Conservation (phyloP, 306 rosid genomes). For the Elaeagnus macrophylla region DNA sequence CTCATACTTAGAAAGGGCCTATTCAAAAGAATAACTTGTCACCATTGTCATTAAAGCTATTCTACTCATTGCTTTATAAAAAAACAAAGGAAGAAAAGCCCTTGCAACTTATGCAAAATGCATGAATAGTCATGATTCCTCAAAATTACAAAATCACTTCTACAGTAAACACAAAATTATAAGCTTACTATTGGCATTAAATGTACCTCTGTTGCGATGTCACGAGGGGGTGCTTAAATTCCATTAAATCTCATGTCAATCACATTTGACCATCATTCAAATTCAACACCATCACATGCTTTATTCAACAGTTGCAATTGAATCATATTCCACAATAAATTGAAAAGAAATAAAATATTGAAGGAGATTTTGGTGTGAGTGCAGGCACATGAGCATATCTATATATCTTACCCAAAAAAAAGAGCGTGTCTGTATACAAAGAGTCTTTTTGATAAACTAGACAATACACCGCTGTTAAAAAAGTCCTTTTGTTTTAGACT, state of each 20-base stretch:
- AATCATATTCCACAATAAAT: constrained; percentile 93
- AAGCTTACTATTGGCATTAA: not conserved
- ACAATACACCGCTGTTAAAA: too few relatives aligned
- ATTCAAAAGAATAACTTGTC: constrained; percentile 18
- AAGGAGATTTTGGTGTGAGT: too few relatives aligned
- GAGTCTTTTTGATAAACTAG: too few relatives aligned
- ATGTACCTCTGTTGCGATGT: constrained; percentile 67
- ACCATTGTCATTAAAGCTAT: constrained; percentile 7
- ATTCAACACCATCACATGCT: constrained; percentile 73
- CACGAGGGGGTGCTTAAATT: constrained; percentile 62
- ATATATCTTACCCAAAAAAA: too few relatives aligned
- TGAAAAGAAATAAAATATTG: too few relatives aligned
- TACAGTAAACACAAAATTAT: not conserved
- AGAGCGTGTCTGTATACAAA: too few relatives aligned
- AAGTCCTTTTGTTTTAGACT: too few relatives aligned
- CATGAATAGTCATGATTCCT: not conserved
- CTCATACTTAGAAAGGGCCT: constrained; percentile 70
- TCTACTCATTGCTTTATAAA: not conserved
- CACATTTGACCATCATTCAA: constrained; percentile 62
- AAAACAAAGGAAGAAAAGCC: not conserved
- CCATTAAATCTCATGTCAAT: constrained; percentile 85
- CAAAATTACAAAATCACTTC: not conserved
- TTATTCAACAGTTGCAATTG: constrained; percentile 65
- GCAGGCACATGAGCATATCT: too few relatives aligned
- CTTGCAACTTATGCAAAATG: not conserved